Percentiles rank a stretch among this genome's conserved stretches.
These are phyloP conservation scores for Tuctoria greenei DNA, from an alignment of 176 grass and related monocot species.

Conservation along the genomic window DNA sequence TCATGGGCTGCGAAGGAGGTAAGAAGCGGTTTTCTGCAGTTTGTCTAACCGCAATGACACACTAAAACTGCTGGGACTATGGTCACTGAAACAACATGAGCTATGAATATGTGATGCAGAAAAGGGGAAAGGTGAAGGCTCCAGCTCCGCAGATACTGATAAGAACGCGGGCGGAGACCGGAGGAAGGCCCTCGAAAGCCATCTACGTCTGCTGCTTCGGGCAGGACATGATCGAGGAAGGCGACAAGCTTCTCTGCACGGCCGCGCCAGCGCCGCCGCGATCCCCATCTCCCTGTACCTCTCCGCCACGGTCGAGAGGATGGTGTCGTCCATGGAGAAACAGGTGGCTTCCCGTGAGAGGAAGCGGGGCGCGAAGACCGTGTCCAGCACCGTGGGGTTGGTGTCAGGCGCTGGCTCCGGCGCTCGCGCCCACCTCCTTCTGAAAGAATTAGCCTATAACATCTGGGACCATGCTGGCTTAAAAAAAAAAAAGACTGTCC, in stretches of 20 bases:
- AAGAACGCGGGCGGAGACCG: conserved; percentile 64
- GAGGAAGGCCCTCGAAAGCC: conserved; percentile 91
- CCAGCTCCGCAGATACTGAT: conserved; percentile 59
- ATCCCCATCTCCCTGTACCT: conserved; percentile 62
- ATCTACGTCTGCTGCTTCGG: conserved; percentile 92
- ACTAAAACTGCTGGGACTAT: background rate
- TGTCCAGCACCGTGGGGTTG: no score
- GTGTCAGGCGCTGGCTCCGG: no score
- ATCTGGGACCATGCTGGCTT: no score
- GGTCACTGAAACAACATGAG: background rate
- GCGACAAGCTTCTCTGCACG: conserved; percentile 62
- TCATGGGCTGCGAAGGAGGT: conserved; percentile 85
- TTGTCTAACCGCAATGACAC: background rate
- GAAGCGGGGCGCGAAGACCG: conserved; percentile 51
- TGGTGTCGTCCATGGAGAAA: conserved; percentile 56
- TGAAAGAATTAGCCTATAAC: no score
- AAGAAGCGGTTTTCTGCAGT: conserved; percentile 14
- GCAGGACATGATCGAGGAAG: conserved; percentile 75
- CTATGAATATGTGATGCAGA: conserved; percentile 40
- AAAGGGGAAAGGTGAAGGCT: conserved; percentile 70
- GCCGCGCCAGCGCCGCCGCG: conserved; percentile 47
- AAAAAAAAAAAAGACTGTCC: no score
- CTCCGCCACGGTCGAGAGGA: conserved; percentile 51
- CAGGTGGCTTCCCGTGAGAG: conserved; percentile 60
- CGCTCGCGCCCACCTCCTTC: no score